Evolutionary conservation across 2,329 filamentous ascomycete genomes (phyloP), one percentile per base, ranked within the genome.

Genomic region (Aspergillus arachidicola): DNA sequence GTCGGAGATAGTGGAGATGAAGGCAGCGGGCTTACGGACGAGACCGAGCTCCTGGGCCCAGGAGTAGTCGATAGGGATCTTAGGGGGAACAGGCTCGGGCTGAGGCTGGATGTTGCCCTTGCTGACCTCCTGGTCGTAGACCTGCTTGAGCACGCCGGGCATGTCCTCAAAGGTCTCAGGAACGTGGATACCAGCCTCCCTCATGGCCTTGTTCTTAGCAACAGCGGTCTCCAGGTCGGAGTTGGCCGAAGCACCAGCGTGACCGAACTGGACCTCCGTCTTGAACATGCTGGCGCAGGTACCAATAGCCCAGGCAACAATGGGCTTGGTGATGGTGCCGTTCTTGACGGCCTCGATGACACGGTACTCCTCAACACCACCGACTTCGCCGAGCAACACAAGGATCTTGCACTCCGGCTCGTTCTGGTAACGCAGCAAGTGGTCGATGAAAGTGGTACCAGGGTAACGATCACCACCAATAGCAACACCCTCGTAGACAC

Each of bases 271-370:
- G 53, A 99, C 95, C 86, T 99, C 95, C 46, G 95, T 99, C 90
- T 97, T 98, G 87, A 99, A 96, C 93, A 99, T 95, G 87, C 92
- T 94, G 68, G 95, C 95, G 82, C 96, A 97, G 74, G 95, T 99
- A 86, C 95, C 95, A 76, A 99, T 99, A 72, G 95, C 95, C 95
- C 95, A 99, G 50, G 95, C 95, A 66, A 99, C 94, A 76, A 99
- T 95, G 75, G 95, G 95, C 89, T 99, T 99, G 80, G 91, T 99
- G 80, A 99, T 97, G 78, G 87, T 82, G 75, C 95, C 95, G 70
- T 91, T 86, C 89, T 98, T 95, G 73, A 99, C 92, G 65, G 95
- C 95, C 77, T 99, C 94, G 72, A 99, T 97, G 73, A 99, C 95
- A 83, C 96, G 94, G 88, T 99, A 99, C 84, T 99, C 95, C 84